A percentile compares a stretch with the other conserved stretches of the same genome.
These are phyloP conservation scores for Schizonepeta tenuifolia DNA, from an alignment of 257 asterid genomes.

Conservation along the genomic window DNA sequence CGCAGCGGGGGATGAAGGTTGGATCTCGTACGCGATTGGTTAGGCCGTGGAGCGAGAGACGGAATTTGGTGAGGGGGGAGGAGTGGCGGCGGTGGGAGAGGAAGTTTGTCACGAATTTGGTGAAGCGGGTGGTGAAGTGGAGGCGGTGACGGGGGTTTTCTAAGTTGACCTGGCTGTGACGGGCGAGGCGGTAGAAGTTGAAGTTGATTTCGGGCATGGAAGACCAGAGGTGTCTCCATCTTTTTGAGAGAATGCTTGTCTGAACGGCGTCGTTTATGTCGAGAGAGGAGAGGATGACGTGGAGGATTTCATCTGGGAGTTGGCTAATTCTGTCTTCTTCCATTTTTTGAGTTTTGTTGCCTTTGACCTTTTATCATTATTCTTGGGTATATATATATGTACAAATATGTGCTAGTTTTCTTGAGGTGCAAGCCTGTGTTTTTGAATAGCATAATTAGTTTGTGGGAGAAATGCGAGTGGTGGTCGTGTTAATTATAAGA, in stretches of 20 bases:
- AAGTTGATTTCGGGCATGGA: slow-evolving; percentile 31
- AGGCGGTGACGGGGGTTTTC: not conserved
- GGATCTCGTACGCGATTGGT: not conserved
- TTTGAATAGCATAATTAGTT: not conserved
- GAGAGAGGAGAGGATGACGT: slow-evolving; percentile 30
- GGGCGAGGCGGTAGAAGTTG: not conserved
- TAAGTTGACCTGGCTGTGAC: not conserved
- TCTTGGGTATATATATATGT: not conserved
- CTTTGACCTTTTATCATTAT: not conserved
- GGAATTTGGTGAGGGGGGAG: slow-evolving; percentile 12
- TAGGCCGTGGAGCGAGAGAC: not conserved
- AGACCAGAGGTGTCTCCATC: slow-evolving; percentile 31
- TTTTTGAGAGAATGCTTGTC: slow-evolving; percentile 31
- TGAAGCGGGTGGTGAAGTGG: not conserved
- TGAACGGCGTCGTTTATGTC: slow-evolving; percentile 33
- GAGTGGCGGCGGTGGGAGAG: slow-evolving; percentile 24
- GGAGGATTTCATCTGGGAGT: slow-evolving; percentile 35
- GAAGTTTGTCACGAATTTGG: not conserved
- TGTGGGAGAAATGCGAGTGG: no score
- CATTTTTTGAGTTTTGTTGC: not conserved
- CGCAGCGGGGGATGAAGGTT: not conserved
- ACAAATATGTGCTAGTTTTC: not conserved
- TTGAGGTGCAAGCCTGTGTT: not conserved
- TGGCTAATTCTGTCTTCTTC: slow-evolving; percentile 33
- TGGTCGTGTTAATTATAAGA: no score